Conservation (phyloP, 192 early-diverging fungal species). For the Backusella tarrabulga region DNA sequence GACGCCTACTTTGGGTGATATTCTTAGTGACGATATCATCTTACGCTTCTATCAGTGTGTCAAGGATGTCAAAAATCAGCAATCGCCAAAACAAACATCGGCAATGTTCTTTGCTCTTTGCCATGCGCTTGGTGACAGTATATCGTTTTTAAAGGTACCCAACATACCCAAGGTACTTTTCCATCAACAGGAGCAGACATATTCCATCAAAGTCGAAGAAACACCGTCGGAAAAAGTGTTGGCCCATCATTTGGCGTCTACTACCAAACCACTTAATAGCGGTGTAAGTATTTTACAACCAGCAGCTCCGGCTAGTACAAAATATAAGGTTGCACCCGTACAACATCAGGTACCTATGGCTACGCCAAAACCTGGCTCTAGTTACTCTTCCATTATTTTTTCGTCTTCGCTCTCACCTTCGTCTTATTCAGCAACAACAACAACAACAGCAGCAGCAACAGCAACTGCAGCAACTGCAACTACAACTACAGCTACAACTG, state of each 20-base stretch:
- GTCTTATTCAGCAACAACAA: neutral
- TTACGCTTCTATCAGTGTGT: slow-evolving; percentile 33
- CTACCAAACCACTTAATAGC: neutral
- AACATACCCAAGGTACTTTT: slow-evolving; percentile 28
- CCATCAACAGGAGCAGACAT: slow-evolving; percentile 26
- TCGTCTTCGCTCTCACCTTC: neutral
- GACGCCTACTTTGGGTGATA: slow-evolving; percentile 25
- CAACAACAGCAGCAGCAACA: too few relatives aligned
- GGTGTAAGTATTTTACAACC: neutral
- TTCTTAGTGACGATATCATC: slow-evolving; percentile 24
- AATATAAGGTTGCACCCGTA: neutral
- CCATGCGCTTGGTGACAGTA: slow-evolving; percentile 25
- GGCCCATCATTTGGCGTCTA: neutral
- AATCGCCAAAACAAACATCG: slow-evolving; percentile 23
- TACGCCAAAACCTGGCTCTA: neutral
- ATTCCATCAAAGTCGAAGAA: slow-evolving; percentile 27
- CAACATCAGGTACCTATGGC: neutral
- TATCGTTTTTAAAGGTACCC: slow-evolving; percentile 29
- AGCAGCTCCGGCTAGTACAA: neutral
- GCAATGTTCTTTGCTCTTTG: slow-evolving; percentile 34
- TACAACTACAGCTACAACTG: neutral
- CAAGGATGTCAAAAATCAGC: slow-evolving; percentile 30
- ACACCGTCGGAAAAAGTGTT: neutral
- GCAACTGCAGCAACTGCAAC: too few relatives aligned
- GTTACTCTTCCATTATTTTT: neutral